Conservation (phyloP, 805 yeast species). For the Saccharomycopsis sp. region DNA sequence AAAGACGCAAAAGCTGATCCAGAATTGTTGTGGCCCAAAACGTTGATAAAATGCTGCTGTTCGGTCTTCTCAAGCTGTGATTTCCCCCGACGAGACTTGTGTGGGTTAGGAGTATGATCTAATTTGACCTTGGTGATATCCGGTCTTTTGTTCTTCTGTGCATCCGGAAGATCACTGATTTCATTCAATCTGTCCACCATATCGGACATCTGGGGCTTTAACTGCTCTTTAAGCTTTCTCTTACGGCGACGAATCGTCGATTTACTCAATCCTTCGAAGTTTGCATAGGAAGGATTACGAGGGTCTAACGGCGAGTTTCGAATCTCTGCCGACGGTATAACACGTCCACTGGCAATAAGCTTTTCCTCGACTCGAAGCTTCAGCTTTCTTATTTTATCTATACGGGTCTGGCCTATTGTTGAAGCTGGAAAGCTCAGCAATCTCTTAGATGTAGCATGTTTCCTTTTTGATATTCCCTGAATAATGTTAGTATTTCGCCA, state of each 20-base stretch:
- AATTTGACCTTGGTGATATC: slow-evolving; percentile 24
- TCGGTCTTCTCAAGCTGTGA: slow-evolving; percentile 56
- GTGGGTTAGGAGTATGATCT: slow-evolving; percentile 46
- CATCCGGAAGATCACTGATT: slow-evolving; percentile 21
- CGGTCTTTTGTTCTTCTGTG: slow-evolving; percentile 16
- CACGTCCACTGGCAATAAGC: slow-evolving; percentile 5
- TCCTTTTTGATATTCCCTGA: background rate
- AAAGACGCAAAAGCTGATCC: slow-evolving; percentile 60
- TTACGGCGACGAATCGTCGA: slow-evolving; percentile 60
- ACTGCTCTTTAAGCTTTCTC: slow-evolving; percentile 52
- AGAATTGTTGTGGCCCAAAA: slow-evolving; percentile 49
- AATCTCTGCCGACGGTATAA: background rate
- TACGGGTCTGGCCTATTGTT: background rate
- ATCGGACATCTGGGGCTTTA: slow-evolving; percentile 64
- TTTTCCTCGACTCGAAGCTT: background rate
- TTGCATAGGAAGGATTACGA: slow-evolving; percentile 19
- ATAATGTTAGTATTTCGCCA: background rate
- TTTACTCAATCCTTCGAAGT: slow-evolving; percentile 50
- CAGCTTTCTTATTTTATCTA: background rate
- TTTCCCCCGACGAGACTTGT: slow-evolving; percentile 34
- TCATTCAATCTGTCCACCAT: slow-evolving; percentile 45
- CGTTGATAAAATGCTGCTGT: slow-evolving; percentile 48
- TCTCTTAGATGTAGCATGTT: background rate
- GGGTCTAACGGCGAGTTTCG: slow-evolving; percentile 2
- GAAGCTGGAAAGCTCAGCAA: background rate